phyloP scores from a whole-genome alignment of 345 rosid species.

The Camelina laxa region DNA sequence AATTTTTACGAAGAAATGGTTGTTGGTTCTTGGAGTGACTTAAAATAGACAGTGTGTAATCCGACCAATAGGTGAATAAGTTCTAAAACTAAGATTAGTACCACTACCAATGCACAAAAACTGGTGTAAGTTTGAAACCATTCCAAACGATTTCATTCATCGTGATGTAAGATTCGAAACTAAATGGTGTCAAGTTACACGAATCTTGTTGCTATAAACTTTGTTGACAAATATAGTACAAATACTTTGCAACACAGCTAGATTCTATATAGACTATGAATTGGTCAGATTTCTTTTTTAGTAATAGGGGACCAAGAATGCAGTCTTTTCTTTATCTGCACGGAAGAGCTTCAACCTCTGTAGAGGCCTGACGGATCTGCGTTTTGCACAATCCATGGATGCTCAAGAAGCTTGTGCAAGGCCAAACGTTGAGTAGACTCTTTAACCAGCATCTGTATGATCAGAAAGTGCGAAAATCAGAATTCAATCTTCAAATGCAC shows the following conservation, averaged over 20 bases:
- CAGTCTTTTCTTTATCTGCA: conserved; percentile 1
- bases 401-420: conserved; percentile 80
- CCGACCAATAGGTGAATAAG: background rate
- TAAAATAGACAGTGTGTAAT: background rate
- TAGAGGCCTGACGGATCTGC: conserved; percentile 84
- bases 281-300: background rate
- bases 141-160: background rate
- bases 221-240: conserved; percentile 21
- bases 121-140: background rate
- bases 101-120: background rate
- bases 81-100: too few species aligned
- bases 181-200: background rate
- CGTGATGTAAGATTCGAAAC: background rate
- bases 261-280: background rate
- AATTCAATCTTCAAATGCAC: background rate
- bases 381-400: conserved; percentile 88
- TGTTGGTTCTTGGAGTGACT: background rate
- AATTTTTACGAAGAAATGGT: too few species aligned
- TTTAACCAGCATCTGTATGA: conserved; percentile 79
- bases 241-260: conserved; percentile 10
- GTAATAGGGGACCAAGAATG: conserved; percentile 1
- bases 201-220: background rate
- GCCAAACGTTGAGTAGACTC: conserved; percentile 74
- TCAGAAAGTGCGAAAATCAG: background rate
- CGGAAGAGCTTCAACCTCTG: conserved; percentile 38